Conservation (phyloP, 1,284 basidiomycete species). For the Puccinia polysora region DNA sequence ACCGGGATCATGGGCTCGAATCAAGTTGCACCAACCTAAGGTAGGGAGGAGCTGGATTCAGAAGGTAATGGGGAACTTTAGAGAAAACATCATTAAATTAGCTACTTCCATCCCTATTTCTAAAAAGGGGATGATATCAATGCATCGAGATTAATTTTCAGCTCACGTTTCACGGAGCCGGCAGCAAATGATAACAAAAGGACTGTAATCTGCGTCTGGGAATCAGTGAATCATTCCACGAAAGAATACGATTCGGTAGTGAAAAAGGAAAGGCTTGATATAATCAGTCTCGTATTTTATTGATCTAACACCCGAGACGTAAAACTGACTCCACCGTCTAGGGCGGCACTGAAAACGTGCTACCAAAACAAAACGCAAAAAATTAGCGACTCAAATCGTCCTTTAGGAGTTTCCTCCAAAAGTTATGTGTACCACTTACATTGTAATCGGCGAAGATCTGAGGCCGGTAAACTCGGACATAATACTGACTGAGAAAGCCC, state of each 20-base stretch:
- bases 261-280: background rate
- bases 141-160: background rate
- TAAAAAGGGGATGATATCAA: background rate
- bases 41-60: constrained; percentile 40
- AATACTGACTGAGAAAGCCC: constrained; percentile 43
- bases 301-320: background rate
- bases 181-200: constrained; percentile 38
- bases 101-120: background rate
- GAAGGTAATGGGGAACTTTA: constrained; percentile 36
- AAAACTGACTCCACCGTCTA: constrained; percentile 43
- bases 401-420: background rate
- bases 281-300: background rate
- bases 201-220: constrained; percentile 41
- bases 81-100: background rate
- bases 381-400: background rate
- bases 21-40: constrained; percentile 4
- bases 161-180: constrained; percentile 38
- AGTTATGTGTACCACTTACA: background rate
- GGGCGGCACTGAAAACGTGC: constrained; percentile 44
- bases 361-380: background rate
- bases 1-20: background rate
- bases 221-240: background rate
- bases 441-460: constrained; percentile 38
- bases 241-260: background rate
- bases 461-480: constrained; percentile 33